phyloP scores from a whole-genome alignment of 1,284 basidiomycete genomes.

The Retiboletus fuscus region DNA sequence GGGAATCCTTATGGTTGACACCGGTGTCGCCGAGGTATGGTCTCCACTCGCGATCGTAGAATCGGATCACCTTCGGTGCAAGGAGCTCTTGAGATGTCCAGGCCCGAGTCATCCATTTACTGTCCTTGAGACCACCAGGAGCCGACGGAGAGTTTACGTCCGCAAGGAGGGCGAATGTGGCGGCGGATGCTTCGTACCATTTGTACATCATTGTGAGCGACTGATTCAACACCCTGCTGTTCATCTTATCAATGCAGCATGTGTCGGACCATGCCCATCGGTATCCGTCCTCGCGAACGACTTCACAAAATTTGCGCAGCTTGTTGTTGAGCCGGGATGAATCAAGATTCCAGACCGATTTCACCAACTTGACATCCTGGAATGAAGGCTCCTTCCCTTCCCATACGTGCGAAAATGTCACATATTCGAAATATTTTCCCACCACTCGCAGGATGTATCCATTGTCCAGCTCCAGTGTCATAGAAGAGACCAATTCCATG shows the following conservation, averaged over 20 bases:
- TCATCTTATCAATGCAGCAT: neutral
- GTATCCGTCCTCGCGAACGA: too few species aligned
- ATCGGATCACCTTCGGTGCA: slow-evolving; percentile 26
- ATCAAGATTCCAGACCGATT: too few species aligned
- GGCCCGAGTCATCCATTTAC: slow-evolving; percentile 30
- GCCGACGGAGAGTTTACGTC: neutral
- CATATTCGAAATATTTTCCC: too few species aligned
- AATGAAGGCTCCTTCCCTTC: too few species aligned
- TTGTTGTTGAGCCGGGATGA: too few species aligned
- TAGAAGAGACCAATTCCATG: too few species aligned
- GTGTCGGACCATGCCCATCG: neutral
- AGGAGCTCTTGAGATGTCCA: slow-evolving; percentile 39
- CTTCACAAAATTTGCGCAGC: too few species aligned
- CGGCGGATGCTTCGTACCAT: neutral
- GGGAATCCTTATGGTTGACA: slow-evolving; percentile 30
- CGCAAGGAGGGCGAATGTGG: neutral
- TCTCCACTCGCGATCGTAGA: slow-evolving; percentile 20
- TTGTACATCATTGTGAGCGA: neutral
- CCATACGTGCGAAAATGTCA: too few species aligned
- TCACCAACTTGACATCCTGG: too few species aligned
- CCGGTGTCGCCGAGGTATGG: slow-evolving; percentile 26
- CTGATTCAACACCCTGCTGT: neutral
- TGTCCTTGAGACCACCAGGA: slow-evolving; percentile 5
- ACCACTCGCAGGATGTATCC: too few species aligned
- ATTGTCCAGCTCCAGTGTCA: too few species aligned